These are phyloP conservation scores for Talaromyces albobiverticillius DNA, from an alignment of 2,329 filamentous ascomycete species.

Conservation along the genomic window DNA sequence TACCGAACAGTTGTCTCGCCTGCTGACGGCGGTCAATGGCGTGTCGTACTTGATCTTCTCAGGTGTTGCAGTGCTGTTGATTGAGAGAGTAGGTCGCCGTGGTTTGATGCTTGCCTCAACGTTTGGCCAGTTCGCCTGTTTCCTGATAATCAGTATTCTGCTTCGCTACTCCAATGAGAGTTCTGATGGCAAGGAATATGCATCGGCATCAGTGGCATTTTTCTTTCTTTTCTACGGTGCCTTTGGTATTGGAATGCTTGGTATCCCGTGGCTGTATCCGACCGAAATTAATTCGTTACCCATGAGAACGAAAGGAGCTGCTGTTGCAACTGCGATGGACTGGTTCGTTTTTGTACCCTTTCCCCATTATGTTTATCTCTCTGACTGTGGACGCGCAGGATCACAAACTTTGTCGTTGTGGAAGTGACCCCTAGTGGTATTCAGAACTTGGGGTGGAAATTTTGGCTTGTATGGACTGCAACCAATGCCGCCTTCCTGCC, in stretches of 20 bases:
- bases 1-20: conserved; percentile 47
- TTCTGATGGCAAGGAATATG: conserved; percentile 17
- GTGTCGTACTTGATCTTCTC: conserved; percentile 43
- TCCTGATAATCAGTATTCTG: conserved; percentile 49
- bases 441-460: conserved; percentile 21
- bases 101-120: conserved; percentile 55
- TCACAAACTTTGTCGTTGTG: conserved; percentile 18
- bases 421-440: conserved; percentile 20
- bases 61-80: conserved; percentile 47
- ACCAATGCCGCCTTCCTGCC: conserved; percentile 21
- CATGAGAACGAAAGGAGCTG: conserved; percentile 17
- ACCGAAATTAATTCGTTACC: conserved; percentile 20
- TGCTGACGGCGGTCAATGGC: conserved; percentile 55
- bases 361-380: no score
- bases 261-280: conserved; percentile 34
- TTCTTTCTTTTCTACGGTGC: conserved; percentile 53
- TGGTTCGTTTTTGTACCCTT: conserved; percentile 19
- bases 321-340: conserved; percentile 18
- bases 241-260: conserved; percentile 45
- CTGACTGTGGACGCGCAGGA: no score
- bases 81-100: conserved; percentile 52
- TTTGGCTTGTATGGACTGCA: conserved; percentile 22
- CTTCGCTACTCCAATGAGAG: conserved; percentile 35
- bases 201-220: conserved; percentile 42
- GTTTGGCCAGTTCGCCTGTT: conserved; percentile 50